Evolutionary conservation across 768 basidiomycete genomes (phyloP).

Genomic region (Hericium erinaceus): DNA sequence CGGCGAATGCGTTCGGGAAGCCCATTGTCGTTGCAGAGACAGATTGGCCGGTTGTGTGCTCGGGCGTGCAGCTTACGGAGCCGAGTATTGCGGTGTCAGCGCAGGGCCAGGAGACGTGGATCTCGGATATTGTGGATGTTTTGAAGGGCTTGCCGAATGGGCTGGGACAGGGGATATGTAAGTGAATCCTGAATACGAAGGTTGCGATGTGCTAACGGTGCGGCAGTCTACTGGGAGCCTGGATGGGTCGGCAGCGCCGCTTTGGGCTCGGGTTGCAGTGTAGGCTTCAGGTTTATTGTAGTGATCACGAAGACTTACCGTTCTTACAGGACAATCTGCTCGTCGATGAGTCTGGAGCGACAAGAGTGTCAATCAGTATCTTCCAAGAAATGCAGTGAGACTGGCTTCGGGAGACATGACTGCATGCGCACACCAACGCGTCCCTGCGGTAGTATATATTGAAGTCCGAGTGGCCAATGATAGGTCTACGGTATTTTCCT

Average conservation of each 20-base stretch:
- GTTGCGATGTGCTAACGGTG: slow-evolving; percentile 2
- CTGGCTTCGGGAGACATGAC: not conserved
- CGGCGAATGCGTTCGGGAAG: slow-evolving; percentile 41
- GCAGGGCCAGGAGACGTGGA: slow-evolving; percentile 46
- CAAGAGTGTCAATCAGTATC: slow-evolving; percentile 19
- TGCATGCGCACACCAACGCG: too few relatives aligned
- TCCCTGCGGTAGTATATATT: too few relatives aligned
- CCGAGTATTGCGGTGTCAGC: slow-evolving; percentile 37
- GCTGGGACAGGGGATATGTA: not conserved
- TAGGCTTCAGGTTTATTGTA: not conserved
- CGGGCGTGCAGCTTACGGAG: slow-evolving; percentile 31
- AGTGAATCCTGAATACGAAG: not conserved
- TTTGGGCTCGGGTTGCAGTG: slow-evolving; percentile 23
- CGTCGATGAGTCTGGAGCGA: slow-evolving; percentile 39
- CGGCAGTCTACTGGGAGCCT: slow-evolving; percentile 59
- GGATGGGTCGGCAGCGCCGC: slow-evolving; percentile 52
- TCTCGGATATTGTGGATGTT: slow-evolving; percentile 38
- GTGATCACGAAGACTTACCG: not conserved
- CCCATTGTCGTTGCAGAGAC: slow-evolving; percentile 57
- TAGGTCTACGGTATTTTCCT: too few relatives aligned
- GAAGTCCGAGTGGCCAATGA: too few relatives aligned
- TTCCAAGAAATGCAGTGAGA: not conserved
- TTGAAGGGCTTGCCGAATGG: slow-evolving; percentile 29
- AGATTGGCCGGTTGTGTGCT: slow-evolving; percentile 48
- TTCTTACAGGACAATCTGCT: slow-evolving; percentile 34